Evolutionary conservation across 768 basidiomycete genomes (phyloP).

Genomic region (Boletus tomentosulus): DNA sequence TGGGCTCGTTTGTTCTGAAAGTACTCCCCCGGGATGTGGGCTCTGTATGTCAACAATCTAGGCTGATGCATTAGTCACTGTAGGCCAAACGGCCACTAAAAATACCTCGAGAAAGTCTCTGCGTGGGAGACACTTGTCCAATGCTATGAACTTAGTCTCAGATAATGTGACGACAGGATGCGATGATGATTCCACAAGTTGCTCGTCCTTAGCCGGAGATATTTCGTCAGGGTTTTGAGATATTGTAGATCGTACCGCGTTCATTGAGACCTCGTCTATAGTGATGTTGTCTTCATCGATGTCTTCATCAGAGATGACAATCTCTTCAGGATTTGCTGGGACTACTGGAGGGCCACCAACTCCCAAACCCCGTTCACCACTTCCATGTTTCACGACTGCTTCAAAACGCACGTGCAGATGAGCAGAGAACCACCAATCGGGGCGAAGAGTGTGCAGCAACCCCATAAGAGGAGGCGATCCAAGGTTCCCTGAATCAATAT

Average conservation of each 20-base stretch:
- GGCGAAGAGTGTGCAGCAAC: conserved; percentile 66
- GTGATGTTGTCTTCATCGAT: conserved; percentile 8
- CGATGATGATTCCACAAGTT: conserved; percentile 35
- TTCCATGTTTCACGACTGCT: conserved; percentile 54
- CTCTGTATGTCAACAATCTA: conserved; percentile 68
- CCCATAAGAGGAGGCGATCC: conserved; percentile 87
- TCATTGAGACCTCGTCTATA: conserved; percentile 23
- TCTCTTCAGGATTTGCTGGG: conserved; percentile 37
- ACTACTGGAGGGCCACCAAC: neutral
- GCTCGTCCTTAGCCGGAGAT: conserved; percentile 44
- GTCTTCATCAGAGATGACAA: conserved; percentile 36
- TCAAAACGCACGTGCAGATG: conserved; percentile 89
- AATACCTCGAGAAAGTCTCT: conserved; percentile 79
- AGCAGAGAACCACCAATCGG: conserved; percentile 89
- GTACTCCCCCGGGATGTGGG: conserved; percentile 7
- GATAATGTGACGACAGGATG: conserved; percentile 20
- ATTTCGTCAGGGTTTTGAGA: conserved; percentile 50
- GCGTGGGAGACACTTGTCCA: conserved; percentile 82
- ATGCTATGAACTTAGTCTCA: conserved; percentile 77
- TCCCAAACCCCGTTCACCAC: neutral
- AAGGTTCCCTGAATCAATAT: conserved; percentile 62
- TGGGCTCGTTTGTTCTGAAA: conserved; percentile 22
- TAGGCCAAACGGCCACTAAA: neutral
- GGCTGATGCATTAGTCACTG: neutral
- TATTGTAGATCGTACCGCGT: conserved; percentile 32